A percentile compares a stretch with the other conserved stretches of the same genome.
phyloP scores from a whole-genome alignment of 2,329 filamentous ascomycete species.

The Fusarium illudens region DNA sequence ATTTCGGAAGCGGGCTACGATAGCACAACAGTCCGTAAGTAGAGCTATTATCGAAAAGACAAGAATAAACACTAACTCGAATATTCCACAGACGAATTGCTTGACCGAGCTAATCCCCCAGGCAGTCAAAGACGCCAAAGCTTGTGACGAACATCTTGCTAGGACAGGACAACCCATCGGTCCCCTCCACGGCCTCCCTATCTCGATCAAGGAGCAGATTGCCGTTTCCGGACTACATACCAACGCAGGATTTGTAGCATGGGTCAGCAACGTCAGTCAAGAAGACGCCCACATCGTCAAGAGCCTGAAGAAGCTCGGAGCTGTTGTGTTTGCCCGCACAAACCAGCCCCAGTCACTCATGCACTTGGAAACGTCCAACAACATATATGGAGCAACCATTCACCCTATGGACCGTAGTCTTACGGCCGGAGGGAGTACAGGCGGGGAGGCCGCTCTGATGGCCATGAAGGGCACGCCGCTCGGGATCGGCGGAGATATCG shows the following conservation, averaged over 20 bases:
- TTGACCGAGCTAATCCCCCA: neutral
- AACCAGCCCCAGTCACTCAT: slow-evolving; percentile 3
- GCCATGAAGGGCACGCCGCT: neutral
- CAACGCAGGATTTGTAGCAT: neutral
- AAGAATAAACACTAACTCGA: neutral
- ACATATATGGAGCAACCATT: neutral
- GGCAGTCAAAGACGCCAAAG: neutral
- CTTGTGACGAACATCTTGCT: neutral
- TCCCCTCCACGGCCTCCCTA: slow-evolving; percentile 1
- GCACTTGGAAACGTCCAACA: slow-evolving; percentile 1
- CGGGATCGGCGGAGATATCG: neutral
- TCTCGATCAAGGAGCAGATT: neutral
- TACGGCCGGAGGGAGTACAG: neutral
- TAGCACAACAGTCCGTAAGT: slow-evolving; percentile 5
- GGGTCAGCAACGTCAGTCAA: neutral
- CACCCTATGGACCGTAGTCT: neutral
- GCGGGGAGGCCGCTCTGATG: neutral
- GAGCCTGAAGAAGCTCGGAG: neutral
- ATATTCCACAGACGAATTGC: neutral
- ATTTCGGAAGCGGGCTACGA: slow-evolving; percentile 2
- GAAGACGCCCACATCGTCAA: slow-evolving; percentile 3
- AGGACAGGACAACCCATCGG: neutral
- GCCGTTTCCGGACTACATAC: neutral
- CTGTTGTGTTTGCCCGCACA: slow-evolving; percentile 8
- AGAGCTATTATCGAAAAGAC: neutral